Percentiles rank a stretch among this genome's conserved stretches.
These are phyloP conservation scores for Daphne laureola DNA, from an alignment of 441 rosid species.

Conservation along the genomic window DNA sequence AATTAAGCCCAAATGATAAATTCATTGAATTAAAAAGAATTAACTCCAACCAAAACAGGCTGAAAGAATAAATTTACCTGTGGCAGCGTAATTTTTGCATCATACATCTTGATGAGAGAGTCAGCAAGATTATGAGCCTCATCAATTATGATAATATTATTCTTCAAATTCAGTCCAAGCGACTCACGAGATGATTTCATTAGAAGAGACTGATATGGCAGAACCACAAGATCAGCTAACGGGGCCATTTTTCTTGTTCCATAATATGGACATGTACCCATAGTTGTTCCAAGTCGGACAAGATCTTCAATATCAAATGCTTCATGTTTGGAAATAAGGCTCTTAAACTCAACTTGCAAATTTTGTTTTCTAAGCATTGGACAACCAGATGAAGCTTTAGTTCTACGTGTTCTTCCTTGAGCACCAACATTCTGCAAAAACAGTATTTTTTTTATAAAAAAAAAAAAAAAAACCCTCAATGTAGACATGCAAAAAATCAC, in stretches of 20 bases:
- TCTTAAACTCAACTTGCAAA: conserved; percentile 55
- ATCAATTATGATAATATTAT: conserved; percentile 76
- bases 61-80: conserved; percentile 42
- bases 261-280: conserved; percentile 89
- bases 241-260: conserved; percentile 78
- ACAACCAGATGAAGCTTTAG: conserved; percentile 65
- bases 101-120: conserved; percentile 85
- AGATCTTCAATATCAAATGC: conserved; percentile 94
- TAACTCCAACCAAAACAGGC: not conserved
- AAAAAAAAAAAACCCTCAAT: conserved; percentile 5
- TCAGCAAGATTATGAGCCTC: conserved; percentile 99
- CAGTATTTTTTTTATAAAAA: too few species aligned
- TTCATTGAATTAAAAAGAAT: too few species aligned
- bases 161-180: conserved; percentile 79
- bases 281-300: conserved; percentile 58
- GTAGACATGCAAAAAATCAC: conserved; percentile 2
- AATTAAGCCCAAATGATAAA: too few species aligned
- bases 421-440: conserved; percentile 50
- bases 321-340: conserved; percentile 44
- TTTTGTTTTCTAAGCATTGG: conserved; percentile 77
- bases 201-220: conserved; percentile 93
- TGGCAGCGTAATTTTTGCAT: conserved; percentile 58
- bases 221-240: conserved; percentile 81
- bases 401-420: conserved; percentile 37
- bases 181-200: conserved; percentile 87